Evolutionary conservation across 2,329 filamentous ascomycete species (phyloP).

Genomic region (Neofusicoccum kwambonambiense): DNA sequence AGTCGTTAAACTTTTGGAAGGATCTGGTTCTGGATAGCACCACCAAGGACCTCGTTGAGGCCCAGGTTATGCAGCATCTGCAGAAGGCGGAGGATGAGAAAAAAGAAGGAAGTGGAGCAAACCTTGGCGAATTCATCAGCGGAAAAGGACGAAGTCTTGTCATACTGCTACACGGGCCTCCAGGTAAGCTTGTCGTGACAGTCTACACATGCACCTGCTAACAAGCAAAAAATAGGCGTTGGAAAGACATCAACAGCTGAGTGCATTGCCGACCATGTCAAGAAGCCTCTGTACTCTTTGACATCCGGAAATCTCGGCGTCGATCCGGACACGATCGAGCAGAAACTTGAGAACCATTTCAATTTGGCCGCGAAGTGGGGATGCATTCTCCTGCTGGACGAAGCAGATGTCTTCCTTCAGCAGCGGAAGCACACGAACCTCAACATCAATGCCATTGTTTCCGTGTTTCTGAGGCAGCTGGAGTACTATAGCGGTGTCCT

Average conservation of each 20-base stretch:
- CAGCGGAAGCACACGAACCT: neutral
- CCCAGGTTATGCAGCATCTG: neutral
- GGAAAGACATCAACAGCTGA: conserved; percentile 32
- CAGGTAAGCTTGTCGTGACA: neutral
- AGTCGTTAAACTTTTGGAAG: neutral
- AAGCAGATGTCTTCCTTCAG: conserved; percentile 16
- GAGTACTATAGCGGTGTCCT: conserved; percentile 27
- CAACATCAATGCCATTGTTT: neutral
- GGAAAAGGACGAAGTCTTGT: conserved; percentile 28
- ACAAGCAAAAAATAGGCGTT: conserved; percentile 6
- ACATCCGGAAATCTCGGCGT: conserved; percentile 17
- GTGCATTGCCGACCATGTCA: conserved; percentile 29
- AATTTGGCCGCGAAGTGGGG: neutral
- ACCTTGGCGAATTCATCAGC: conserved; percentile 23
- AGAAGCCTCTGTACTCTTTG: conserved; percentile 29
- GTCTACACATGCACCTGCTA: conserved; percentile 19
- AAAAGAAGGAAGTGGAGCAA: neutral
- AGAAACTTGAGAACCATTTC: neutral
- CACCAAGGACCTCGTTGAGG: neutral
- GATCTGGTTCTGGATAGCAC: neutral
- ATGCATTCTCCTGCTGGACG: conserved; percentile 6
- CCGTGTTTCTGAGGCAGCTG: conserved; percentile 16
- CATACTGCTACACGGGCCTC: conserved; percentile 11
- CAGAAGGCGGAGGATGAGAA: neutral
- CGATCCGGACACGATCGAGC: neutral